Evolutionary conservation across 176 grass and related monocot genomes (phyloP).

Genomic region (Eleusine coracana): DNA sequence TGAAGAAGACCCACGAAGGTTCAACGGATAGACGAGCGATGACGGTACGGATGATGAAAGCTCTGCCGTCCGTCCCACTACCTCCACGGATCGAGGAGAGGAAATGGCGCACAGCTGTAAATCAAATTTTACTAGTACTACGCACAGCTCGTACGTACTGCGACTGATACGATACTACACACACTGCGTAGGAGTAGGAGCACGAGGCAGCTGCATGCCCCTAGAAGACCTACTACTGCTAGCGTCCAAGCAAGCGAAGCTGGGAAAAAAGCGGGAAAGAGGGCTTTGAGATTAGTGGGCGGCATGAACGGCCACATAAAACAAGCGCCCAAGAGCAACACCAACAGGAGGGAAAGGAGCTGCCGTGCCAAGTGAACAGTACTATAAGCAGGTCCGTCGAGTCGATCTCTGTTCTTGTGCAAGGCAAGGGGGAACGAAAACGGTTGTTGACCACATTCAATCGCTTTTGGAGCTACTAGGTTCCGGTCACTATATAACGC

Average conservation of each 20-base stretch:
- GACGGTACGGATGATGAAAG: background rate
- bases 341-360: background rate
- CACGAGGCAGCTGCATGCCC: background rate
- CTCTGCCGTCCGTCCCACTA: background rate
- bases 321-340: conserved; percentile 11
- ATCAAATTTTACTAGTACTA: background rate
- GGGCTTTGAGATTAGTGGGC: conserved; percentile 8
- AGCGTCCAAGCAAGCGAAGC: background rate
- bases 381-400: background rate
- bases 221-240: background rate
- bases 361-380: background rate
- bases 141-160: background rate
- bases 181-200: background rate
- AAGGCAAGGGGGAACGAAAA: background rate
- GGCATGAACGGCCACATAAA: background rate
- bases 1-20: background rate
- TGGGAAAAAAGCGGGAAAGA: background rate
- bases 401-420: background rate
- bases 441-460: background rate
- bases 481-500: background rate
- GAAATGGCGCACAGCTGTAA: background rate
- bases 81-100: background rate
- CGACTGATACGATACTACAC: background rate
- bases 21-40: background rate
- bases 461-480: background rate